A percentile compares a stretch with the other conserved stretches of the same genome.
Evolutionary conservation across 495 filamentous ascomycete species (phyloP).

Genomic region (Aspergillus heteromorphus): DNA sequence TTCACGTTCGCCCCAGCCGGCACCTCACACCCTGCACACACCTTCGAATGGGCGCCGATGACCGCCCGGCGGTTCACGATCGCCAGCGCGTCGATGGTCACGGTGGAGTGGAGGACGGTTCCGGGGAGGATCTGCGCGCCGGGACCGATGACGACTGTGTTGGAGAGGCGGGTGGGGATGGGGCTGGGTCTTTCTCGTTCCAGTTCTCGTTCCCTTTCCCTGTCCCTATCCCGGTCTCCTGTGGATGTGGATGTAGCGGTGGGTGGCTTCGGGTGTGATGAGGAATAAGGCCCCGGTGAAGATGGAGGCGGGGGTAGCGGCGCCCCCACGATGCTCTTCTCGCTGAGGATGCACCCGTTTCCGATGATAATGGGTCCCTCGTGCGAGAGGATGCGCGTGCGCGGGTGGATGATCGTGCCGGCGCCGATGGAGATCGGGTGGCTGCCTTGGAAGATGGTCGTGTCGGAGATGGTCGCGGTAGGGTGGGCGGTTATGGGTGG

Average conservation of each 20-base stretch:
- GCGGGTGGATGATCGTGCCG: conserved; percentile 78
- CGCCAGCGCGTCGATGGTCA: conserved; percentile 29
- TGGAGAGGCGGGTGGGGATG: conserved; percentile 28
- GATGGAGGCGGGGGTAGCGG: conserved; percentile 13
- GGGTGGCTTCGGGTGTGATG: neutral
- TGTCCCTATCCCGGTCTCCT: no score
- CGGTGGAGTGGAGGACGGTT: no score
- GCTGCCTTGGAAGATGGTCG: conserved; percentile 65
- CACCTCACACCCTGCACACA: conserved; percentile 36
- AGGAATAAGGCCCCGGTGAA: no score
- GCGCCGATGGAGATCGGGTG: conserved; percentile 65
- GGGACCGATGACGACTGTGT: conserved; percentile 32
- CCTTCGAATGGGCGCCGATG: conserved; percentile 37
- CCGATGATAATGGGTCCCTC: conserved; percentile 69
- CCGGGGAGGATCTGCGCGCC: conserved; percentile 21
- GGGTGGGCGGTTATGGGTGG: conserved; percentile 68
- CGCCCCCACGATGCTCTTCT: conserved; percentile 58
- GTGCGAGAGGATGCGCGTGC: conserved; percentile 61
- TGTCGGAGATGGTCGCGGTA: conserved; percentile 67
- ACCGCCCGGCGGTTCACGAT: conserved; percentile 25
- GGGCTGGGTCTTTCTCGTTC: conserved; percentile 2
- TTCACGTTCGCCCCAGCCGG: conserved; percentile 18
- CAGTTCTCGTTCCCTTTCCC: no score
- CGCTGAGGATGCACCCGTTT: conserved; percentile 67
- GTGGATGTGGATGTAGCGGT: neutral